These are phyloP conservation scores for Tricharina praecox DNA, from an alignment of 495 filamentous ascomycete species.

Conservation along the genomic window DNA sequence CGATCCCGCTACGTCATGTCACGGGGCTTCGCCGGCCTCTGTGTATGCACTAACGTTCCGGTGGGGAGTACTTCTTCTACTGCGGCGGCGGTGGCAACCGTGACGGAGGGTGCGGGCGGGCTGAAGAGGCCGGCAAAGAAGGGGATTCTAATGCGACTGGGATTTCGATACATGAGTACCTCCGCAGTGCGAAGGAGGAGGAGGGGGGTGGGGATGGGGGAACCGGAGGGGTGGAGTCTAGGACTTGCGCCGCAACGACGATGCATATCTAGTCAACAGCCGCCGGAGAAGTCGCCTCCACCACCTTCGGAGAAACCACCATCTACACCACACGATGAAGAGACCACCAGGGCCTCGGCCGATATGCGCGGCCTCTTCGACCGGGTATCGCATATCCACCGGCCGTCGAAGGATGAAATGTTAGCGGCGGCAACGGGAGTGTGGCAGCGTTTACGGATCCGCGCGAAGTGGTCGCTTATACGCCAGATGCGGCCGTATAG, in stretches of 20 bases:
- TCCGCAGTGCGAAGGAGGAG: slow-evolving; percentile 2
- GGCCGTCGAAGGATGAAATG: slow-evolving; percentile 85
- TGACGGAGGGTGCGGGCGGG: no score
- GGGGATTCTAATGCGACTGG: slow-evolving; percentile 12
- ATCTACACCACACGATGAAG: no score
- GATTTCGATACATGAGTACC: slow-evolving; percentile 15
- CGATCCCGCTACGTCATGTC: slow-evolving; percentile 26
- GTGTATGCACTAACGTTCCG: slow-evolving; percentile 22
- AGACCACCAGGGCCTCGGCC: no score
- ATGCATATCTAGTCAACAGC: no score
- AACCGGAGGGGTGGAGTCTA: no score
- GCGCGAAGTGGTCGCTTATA: slow-evolving; percentile 97
- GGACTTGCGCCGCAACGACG: no score
- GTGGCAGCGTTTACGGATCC: slow-evolving; percentile 74
- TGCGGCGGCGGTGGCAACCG: slow-evolving; percentile 16
- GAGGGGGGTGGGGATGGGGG: no score
- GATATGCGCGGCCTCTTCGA: slow-evolving; percentile 9
- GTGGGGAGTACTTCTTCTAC: no score
- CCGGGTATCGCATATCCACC: slow-evolving; percentile 34
- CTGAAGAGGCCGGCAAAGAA: slow-evolving; percentile 10
- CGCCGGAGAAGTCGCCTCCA: no score
- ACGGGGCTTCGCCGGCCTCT: slow-evolving; percentile 24
- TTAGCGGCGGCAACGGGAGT: slow-evolving; percentile 83
- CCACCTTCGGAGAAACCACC: no score
- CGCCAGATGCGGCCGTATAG: slow-evolving; percentile 90